Evolutionary conservation across 2,329 filamentous ascomycete species (phyloP), one percentile per base, ranked within the genome.

Genomic region (Aspergillus clavatus): DNA sequence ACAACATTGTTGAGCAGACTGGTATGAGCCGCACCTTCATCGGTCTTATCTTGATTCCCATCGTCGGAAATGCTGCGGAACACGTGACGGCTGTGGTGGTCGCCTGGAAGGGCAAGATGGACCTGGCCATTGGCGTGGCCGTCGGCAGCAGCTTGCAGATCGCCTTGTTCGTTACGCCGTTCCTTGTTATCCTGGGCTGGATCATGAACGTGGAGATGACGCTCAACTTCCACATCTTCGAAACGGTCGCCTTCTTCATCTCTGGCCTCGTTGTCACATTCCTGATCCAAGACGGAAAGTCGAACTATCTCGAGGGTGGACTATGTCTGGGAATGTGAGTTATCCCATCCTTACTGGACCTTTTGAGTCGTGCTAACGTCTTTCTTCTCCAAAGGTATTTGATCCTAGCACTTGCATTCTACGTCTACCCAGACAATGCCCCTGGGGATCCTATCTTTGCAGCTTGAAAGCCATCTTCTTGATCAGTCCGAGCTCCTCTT

Each of bases 141-240:
- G 86, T 91, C 59, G 87, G 87, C 37, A 88, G 84, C 47, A 87
- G 84, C 65, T 83, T 91, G 63, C 87, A 91, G 68, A 91, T 91
- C 58, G 86, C 87, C 18, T 75, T 91, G 37, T 82, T 89, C 36
- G 86, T 91, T 38, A 90, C 87, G 1, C 87, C 87, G 0, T 84
- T 86, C 68, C 73, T 91, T 42, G 87, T 91, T 43, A 82, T 91
- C 53, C 75, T 90, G 28, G 87, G 86, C 49, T 91, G 87, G 87
- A 82, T 86, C 54, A 81, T 87, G 67, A 77, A 77, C 43, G 72
- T 81, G 52, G 77, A 81, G 19, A 89, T 89, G 86, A 85, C 84
- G 5, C 75, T 91, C 33, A 84, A 86, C 62, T 93, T 93, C 61
- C 84, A 90, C 71, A 86, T 79, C 2, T 87, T 89, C 58, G 83